Evolutionary conservation across 768 basidiomycete species (phyloP).

Genomic region (Hortiboletus flavorubellus): DNA sequence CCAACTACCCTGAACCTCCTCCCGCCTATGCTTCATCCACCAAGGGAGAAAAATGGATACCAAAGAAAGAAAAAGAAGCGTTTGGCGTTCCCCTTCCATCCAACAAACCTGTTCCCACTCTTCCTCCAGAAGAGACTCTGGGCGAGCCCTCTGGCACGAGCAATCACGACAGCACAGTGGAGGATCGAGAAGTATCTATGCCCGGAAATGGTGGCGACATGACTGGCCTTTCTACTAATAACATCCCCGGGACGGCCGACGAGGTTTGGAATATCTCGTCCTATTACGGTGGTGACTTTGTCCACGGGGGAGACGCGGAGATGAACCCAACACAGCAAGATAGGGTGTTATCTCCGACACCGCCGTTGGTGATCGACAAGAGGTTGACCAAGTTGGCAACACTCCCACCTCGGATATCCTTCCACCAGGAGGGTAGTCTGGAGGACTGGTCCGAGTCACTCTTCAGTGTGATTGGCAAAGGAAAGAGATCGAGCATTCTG

Average conservation of each 20-base stretch:
- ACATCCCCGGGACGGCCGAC: constrained; percentile 25
- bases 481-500: constrained; percentile 14
- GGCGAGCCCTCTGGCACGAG: constrained; percentile 8
- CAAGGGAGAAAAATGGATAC: background rate
- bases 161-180: background rate
- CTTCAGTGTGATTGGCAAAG: constrained; percentile 47
- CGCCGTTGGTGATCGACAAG: constrained; percentile 33
- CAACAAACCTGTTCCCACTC: constrained; percentile 17
- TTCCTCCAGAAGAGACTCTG: constrained; percentile 1
- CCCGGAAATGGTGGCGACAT: background rate
- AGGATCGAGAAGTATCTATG: background rate
- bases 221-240: background rate
- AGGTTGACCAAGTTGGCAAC: constrained; percentile 15
- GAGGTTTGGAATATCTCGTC: constrained; percentile 30
- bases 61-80: constrained; percentile 20
- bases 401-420: constrained; percentile 52
- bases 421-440: constrained; percentile 48
- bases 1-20: constrained; percentile 38
- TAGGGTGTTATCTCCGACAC: constrained; percentile 20
- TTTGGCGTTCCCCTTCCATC: constrained; percentile 9
- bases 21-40: constrained; percentile 41
- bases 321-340: constrained; percentile 5
- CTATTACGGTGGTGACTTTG: constrained; percentile 10
- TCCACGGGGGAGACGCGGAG: constrained; percentile 6
- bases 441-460: constrained; percentile 54